Conservation (phyloP, 768 basidiomycete species). For the Xanthoconium stramineum region DNA sequence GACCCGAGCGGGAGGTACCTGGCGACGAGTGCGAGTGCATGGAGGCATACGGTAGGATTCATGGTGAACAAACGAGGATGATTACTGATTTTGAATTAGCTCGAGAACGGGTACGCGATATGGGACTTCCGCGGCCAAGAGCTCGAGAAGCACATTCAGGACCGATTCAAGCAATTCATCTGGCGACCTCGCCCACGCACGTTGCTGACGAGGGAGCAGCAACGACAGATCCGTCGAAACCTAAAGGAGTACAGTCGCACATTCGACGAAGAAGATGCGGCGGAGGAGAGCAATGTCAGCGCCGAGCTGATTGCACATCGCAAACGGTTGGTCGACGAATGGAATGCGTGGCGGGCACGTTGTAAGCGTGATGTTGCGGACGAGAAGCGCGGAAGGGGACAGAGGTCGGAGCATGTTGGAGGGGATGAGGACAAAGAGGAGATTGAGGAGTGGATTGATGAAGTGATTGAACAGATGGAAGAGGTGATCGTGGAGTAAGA, state of each 20-base stretch:
- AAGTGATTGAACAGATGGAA: slow-evolving; percentile 89
- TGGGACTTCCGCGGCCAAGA: slow-evolving; percentile 99
- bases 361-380: slow-evolving; percentile 66
- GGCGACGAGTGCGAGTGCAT: slow-evolving; percentile 89
- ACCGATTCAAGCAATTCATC: slow-evolving; percentile 97
- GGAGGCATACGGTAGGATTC: slow-evolving; percentile 82
- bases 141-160: slow-evolving; percentile 81
- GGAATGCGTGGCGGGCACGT: slow-evolving; percentile 93
- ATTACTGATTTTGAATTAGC: slow-evolving; percentile 42
- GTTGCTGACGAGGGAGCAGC: slow-evolving; percentile 82
- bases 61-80: background rate
- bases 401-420: slow-evolving; percentile 31
- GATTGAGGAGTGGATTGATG: slow-evolving; percentile 93
- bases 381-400: slow-evolving; percentile 42
- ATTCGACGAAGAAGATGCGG: slow-evolving; percentile 97
- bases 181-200: slow-evolving; percentile 97
- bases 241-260: slow-evolving; percentile 85
- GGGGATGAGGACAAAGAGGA: slow-evolving; percentile 73
- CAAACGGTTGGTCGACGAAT: slow-evolving; percentile 92
- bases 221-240: slow-evolving; percentile 81
- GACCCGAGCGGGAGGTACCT: slow-evolving; percentile 94
- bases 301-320: slow-evolving; percentile 90
- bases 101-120: slow-evolving; percentile 93
- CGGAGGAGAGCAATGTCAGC: slow-evolving; percentile 91
- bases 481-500: slow-evolving; percentile 57